Percentiles rank a stretch among this genome's conserved stretches.
phyloP scores from a whole-genome alignment of 2,329 filamentous ascomycete species.

The Aspergillus proliferans region DNA sequence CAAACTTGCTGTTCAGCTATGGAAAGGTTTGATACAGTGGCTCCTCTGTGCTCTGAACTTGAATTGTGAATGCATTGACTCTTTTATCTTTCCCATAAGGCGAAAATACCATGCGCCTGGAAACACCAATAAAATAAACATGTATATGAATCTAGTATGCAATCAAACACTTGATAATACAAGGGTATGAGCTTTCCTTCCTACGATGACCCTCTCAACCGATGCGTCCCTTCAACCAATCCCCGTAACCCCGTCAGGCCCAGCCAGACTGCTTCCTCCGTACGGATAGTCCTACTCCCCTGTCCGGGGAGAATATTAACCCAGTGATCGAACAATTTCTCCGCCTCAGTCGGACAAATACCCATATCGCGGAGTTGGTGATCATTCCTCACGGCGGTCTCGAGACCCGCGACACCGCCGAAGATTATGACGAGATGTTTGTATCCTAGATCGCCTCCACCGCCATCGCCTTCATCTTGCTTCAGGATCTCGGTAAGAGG shows the following conservation, averaged over 20 bases:
- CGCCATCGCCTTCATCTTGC: constrained; percentile 25
- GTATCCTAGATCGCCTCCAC: constrained; percentile 31
- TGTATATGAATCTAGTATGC: too few relatives aligned
- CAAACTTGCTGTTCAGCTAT: too few relatives aligned
- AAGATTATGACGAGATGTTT: constrained; percentile 73
- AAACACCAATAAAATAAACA: too few relatives aligned
- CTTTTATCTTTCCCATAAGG: too few relatives aligned
- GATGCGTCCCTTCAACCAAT: constrained; percentile 36
- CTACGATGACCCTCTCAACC: background rate
- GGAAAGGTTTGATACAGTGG: too few relatives aligned
- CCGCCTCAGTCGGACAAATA: constrained; percentile 58
- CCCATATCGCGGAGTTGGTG: constrained; percentile 54
- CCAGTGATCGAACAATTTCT: constrained; percentile 76
- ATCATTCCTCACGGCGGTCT: constrained; percentile 64
- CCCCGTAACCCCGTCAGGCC: constrained; percentile 63
- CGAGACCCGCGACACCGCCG: constrained; percentile 72
- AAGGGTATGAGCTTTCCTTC: too few relatives aligned
- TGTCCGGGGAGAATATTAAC: constrained; percentile 74
- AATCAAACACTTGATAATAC: too few relatives aligned
- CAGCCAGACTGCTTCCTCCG: constrained; percentile 76
- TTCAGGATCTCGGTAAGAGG: constrained; percentile 37
- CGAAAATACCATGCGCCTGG: too few relatives aligned
- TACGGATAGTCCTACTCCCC: constrained; percentile 74
- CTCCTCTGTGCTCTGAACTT: too few relatives aligned
- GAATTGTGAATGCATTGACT: too few relatives aligned